Evolutionary conservation across 768 basidiomycete genomes (phyloP), one percentile per base, ranked within the genome.

Genomic region (Kondoa malvinella): DNA sequence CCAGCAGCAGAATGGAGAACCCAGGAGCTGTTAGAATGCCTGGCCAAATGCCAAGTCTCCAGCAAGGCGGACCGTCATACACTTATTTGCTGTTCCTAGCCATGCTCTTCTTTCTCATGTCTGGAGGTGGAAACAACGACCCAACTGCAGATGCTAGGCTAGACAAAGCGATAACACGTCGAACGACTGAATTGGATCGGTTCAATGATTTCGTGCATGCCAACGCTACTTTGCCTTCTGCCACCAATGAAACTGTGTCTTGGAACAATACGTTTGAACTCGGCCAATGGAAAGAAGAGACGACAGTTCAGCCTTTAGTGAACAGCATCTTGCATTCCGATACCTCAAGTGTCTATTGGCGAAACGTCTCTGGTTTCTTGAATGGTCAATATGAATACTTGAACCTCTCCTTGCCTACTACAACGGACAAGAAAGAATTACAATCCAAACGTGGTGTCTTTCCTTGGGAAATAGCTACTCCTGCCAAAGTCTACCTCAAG

Each of bases 321-420:
- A 17, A 32, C 12, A 27, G n/a, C 3, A 12, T 63, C 30, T 15
- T 30, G 30, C 15, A 63, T 27, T 29, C 21, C 29, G 40, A 50
- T 50, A 33, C 27, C 8, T 16, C 16, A 34, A 27, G 56, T 4
- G 32, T 69, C 17, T 69, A 69, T 61, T 67, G 27, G 27, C 66
- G 31, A 12, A 69, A 69, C 61, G 34, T 69, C 3, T 67, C 69
- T 15, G 69, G 69, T 50, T 69, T 67, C 60, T 61, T 69, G 30
- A 60, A 67, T 16, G 69, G 69, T 59, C 34, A 58, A 31, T 69
- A 57, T n/a, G 21, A 32, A 3, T 3, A 8, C 27, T 4, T 63
- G 3, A 63, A 63, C 61, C 3, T 63, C 32, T 31, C 61, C 32
- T 32, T 63, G 30, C 61, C 61, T 58, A 25, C 26, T 16, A 63